A percentile compares a stretch with the other conserved stretches of the same genome.
These are phyloP conservation scores for Kalaharituber pfeilii DNA, from an alignment of 2,329 filamentous ascomycete species.

Conservation along the genomic window DNA sequence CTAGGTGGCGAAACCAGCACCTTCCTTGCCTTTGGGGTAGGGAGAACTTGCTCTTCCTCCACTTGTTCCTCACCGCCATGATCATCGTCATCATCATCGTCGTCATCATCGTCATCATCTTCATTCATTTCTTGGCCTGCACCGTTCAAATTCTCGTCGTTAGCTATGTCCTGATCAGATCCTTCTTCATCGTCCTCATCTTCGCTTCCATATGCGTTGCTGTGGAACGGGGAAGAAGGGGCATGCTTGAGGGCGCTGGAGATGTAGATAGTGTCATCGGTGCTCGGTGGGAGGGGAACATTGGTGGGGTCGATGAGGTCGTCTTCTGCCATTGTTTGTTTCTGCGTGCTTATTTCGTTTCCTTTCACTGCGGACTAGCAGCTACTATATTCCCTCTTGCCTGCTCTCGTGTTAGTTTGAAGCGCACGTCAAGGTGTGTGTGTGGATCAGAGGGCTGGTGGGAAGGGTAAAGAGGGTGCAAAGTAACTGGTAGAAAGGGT, in stretches of 20 bases:
- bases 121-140: constrained; percentile 5
- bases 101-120: constrained; percentile 4
- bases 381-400: too few species aligned
- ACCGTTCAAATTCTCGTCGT: constrained; percentile 3
- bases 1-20: background rate
- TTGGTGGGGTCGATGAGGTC: background rate
- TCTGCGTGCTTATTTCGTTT: too few species aligned
- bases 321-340: background rate
- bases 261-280: background rate
- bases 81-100: constrained; percentile 3
- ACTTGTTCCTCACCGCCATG: constrained; percentile 6
- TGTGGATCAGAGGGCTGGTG: too few species aligned
- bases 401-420: too few species aligned
- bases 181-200: background rate
- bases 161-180: background rate
- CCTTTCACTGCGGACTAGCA: too few species aligned
- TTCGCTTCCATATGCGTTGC: constrained; percentile 8
- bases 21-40: constrained; percentile 11
- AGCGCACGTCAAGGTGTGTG: too few species aligned
- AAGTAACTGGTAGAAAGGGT: too few species aligned
- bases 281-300: background rate
- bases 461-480: too few species aligned
- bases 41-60: constrained; percentile 5
- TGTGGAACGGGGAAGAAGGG: background rate
- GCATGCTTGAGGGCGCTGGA: background rate